phyloP scores from a whole-genome alignment of 768 basidiomycete species.

The Lentinula sp. region DNA sequence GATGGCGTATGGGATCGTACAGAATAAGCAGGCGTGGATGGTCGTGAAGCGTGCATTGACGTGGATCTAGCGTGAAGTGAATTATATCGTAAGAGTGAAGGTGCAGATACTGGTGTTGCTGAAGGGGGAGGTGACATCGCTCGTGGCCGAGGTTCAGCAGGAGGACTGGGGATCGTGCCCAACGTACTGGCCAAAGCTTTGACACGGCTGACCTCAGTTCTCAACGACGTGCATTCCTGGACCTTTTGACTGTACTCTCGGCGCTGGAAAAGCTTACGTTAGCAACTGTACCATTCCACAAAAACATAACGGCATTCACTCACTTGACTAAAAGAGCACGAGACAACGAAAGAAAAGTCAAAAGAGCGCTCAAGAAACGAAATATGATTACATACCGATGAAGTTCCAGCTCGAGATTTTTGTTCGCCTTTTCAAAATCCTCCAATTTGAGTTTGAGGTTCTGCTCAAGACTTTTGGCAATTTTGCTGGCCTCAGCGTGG shows the following conservation, averaged over 20 bases:
- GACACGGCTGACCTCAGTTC: constrained; percentile 56
- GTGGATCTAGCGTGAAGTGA: constrained; percentile 52
- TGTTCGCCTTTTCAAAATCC: constrained; percentile 50
- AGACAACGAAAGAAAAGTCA: constrained; percentile 11
- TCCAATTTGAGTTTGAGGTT: constrained; percentile 61
- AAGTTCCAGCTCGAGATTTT: constrained; percentile 64
- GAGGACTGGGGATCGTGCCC: constrained; percentile 16
- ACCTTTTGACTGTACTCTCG: constrained; percentile 58
- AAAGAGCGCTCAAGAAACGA: constrained; percentile 4
- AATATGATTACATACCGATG: constrained; percentile 48
- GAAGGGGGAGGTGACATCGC: constrained; percentile 29
- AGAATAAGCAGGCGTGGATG: constrained; percentile 18
- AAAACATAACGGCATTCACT: constrained; percentile 24
- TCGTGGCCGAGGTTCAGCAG: constrained; percentile 19
- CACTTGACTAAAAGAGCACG: constrained; percentile 47
- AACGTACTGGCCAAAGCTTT: constrained; percentile 41
- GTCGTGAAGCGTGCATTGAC: constrained; percentile 33
- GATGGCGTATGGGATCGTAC: constrained; percentile 19
- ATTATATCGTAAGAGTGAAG: constrained; percentile 46
- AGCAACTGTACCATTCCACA: constrained; percentile 6
- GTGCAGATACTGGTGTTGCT: constrained; percentile 30
- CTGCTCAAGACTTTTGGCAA: constrained; percentile 56
- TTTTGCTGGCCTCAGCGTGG: constrained; percentile 71
- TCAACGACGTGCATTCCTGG: constrained; percentile 65
- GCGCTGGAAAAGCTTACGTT: constrained; percentile 35